A percentile compares a stretch with the other conserved stretches of the same genome.
Evolutionary conservation across 129 eudicot species (phyloP).

Genomic region (Chrysanthemum makinoi): DNA sequence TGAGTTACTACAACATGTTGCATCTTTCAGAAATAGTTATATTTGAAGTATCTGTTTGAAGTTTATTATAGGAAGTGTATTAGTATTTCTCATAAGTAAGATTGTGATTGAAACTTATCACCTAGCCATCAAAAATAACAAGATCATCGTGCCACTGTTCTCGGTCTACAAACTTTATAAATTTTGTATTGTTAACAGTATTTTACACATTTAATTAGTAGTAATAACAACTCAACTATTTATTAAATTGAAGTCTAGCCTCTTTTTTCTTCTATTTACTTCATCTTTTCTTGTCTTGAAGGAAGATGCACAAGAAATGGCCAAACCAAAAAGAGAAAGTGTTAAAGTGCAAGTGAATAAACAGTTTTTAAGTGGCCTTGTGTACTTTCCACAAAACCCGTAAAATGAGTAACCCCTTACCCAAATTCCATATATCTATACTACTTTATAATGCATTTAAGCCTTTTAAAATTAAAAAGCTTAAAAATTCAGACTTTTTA

Average conservation of each 20-base stretch:
- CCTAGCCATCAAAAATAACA: no score
- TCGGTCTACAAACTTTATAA: background rate
- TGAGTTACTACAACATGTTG: no score
- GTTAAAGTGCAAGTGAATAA: conserved; percentile 38
- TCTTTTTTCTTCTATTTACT: background rate
- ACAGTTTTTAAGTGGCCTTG: conserved; percentile 32
- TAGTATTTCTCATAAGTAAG: no score
- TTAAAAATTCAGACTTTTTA: no score
- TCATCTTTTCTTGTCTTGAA: conserved; percentile 6
- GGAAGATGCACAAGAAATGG: conserved; percentile 24
- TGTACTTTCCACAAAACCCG: conserved; percentile 39
- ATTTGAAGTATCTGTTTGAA: no score
- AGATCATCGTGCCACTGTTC: background rate
- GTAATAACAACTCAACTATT: background rate
- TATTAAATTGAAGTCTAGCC: background rate
- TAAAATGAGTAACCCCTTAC: conserved; percentile 19
- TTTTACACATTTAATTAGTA: background rate
- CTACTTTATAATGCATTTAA: no score
- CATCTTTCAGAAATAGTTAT: no score
- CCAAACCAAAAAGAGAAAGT: conserved; percentile 31
- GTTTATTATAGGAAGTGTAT: no score
- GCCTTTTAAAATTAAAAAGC: no score
- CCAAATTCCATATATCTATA: conserved; percentile 8
- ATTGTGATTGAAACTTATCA: no score
- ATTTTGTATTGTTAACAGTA: background rate